Conservation (phyloP, 179 eudicot species). For the Sideroxylon spinosum region DNA sequence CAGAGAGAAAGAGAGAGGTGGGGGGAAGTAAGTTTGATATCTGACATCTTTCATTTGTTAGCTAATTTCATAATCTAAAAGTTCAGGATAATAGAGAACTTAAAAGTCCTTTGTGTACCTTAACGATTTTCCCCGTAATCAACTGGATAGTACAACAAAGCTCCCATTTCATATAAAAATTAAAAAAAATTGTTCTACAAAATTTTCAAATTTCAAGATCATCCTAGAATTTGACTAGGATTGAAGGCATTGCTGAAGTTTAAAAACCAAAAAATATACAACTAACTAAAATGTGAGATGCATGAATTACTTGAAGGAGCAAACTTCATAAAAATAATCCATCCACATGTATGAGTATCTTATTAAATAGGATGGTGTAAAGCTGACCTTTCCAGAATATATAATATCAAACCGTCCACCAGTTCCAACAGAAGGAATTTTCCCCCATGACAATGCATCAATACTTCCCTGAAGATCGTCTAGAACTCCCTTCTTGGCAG, state of each 20-base stretch:
- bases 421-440: constrained; percentile 71
- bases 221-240: background rate
- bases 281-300: background rate
- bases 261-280: background rate
- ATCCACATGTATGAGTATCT: background rate
- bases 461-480: constrained; percentile 76
- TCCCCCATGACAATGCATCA: constrained; percentile 88
- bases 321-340: background rate
- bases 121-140: background rate
- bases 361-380: background rate
- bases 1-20: too few relatives aligned
- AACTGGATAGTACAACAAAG: background rate
- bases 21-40: too few relatives aligned
- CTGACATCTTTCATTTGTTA: too few relatives aligned
- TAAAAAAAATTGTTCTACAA: background rate
- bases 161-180: too few relatives aligned
- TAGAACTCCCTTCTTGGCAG: constrained; percentile 63
- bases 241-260: background rate
- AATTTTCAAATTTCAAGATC: background rate
- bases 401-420: constrained; percentile 66
- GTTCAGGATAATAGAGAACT: too few relatives aligned
- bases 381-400: constrained; percentile 63
- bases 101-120: too few relatives aligned
- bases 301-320: background rate
- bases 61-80: too few relatives aligned